Conservation (phyloP, 177 flowering plant species). For the Vitis hybrid region DNA sequence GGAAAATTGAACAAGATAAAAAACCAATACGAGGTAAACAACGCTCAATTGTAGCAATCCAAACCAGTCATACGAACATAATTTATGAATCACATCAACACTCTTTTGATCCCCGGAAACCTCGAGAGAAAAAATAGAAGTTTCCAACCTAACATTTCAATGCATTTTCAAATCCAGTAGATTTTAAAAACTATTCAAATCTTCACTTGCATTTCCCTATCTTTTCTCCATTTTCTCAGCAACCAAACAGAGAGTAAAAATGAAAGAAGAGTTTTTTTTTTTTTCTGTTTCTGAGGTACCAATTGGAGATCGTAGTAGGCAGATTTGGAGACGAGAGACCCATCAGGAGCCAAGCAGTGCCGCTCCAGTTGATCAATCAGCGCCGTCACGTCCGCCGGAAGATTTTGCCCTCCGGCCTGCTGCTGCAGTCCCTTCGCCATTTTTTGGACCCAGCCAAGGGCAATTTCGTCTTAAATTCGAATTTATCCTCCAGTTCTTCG, state of each 20-base stretch:
- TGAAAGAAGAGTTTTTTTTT: slow-evolving; percentile 1
- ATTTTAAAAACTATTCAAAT: slow-evolving; percentile 1
- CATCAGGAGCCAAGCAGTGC: slow-evolving; percentile 75
- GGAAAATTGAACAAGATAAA: too few species aligned
- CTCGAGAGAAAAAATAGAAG: too few species aligned
- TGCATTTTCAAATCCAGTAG: too few species aligned
- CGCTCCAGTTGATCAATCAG: slow-evolving; percentile 65
- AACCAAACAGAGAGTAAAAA: slow-evolving; percentile 8
- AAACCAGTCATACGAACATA: too few species aligned
- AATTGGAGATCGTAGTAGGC: slow-evolving; percentile 74
- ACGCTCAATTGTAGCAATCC: too few species aligned
- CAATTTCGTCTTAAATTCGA: not conserved
- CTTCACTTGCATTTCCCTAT: not conserved
- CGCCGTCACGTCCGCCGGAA: slow-evolving; percentile 50
- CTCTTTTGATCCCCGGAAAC: too few species aligned
- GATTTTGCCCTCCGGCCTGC: slow-evolving; percentile 29
- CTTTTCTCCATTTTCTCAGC: not conserved
- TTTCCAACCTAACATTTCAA: too few species aligned
- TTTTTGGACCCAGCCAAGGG: not conserved
- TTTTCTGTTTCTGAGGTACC: slow-evolving; percentile 28
- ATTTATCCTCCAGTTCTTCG: too few species aligned
- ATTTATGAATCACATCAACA: too few species aligned
- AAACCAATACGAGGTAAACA: too few species aligned
- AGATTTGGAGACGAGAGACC: slow-evolving; percentile 79
- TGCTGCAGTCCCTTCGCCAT: slow-evolving; percentile 48